Percentiles rank a stretch among this genome's conserved stretches.
Evolutionary conservation across 768 basidiomycete genomes (phyloP).

Genomic region (Pholiota conissans): DNA sequence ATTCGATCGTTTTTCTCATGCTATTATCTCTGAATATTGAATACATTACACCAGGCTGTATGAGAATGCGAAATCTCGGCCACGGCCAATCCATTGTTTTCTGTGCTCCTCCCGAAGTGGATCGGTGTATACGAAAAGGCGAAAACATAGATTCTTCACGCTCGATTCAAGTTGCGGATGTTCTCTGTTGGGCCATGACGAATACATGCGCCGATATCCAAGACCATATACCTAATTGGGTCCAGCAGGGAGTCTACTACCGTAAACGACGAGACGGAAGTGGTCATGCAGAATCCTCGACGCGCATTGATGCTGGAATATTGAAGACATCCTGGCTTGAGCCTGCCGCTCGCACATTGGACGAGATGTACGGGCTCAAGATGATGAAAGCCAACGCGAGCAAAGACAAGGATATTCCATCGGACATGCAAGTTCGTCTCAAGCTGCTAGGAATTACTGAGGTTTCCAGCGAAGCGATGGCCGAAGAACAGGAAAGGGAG

Average conservation of each 20-base stretch:
- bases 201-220: slow-evolving; percentile 44
- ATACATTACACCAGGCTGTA: slow-evolving; percentile 40
- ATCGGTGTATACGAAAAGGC: slow-evolving; percentile 31
- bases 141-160: slow-evolving; percentile 8
- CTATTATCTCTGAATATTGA: too few relatives aligned
- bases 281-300: slow-evolving; percentile 14
- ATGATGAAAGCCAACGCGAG: not conserved
- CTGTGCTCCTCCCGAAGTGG: slow-evolving; percentile 43
- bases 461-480: slow-evolving; percentile 24
- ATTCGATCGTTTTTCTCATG: too few relatives aligned
- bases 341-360: slow-evolving; percentile 35
- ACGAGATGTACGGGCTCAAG: slow-evolving; percentile 29
- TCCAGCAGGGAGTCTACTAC: slow-evolving; percentile 36
- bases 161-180: slow-evolving; percentile 25
- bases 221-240: slow-evolving; percentile 41
- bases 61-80: slow-evolving; percentile 53
- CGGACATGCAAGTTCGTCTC: slow-evolving; percentile 23
- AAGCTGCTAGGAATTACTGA: slow-evolving; percentile 24
- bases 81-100: slow-evolving; percentile 48
- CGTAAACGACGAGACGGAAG: slow-evolving; percentile 18
- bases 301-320: slow-evolving; percentile 1
- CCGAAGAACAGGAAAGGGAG: slow-evolving; percentile 54
- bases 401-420: slow-evolving; percentile 13
- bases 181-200: slow-evolving; percentile 44
- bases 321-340: slow-evolving; percentile 34